Evolutionary conservation across 192 early-diverging fungal genomes (phyloP), one percentile per base, ranked within the genome.

Genomic region (Entomortierella parvispora): DNA sequence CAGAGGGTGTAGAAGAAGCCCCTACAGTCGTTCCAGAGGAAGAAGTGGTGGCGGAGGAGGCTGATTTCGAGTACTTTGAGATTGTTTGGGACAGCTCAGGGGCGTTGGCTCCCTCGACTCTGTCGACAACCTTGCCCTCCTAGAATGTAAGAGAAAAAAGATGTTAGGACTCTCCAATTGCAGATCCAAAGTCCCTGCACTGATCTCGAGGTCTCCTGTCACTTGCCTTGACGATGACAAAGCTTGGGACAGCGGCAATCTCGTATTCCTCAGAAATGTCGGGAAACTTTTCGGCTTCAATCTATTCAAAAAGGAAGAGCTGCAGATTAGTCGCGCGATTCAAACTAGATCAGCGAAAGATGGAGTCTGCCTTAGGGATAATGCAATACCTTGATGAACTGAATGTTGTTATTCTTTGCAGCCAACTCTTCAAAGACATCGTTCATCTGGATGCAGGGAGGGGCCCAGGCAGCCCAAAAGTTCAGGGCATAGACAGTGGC

Each of bases 381-480:
- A n/a, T n/a, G n/a, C 1, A 15, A 3, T 62, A 98, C 92, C 84
- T 88, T 86, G 70, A 96, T 77, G 71, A 94, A 97, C 48, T 84
- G 78, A 14, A 96, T 72, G 52, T 86, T 74, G 25, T 92, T 78
- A 77, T 90, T 92, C 79, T 95, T 95, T 45, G 78, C 77, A 11
- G 92, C 90, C 31, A 97, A 85, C 71, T 96, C 95, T 52, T 83
- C 83, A 77, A 98, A 94, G n/a, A 99, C 90, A 34, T 89, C 88
- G 80, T 94, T 93, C 90, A 99, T 95, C 81, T 97, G 94, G 69
- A 85, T 80, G 83, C 95, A 98, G 49, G 94, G 91, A 47, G 88
- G 87, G 32, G 93, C 93, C 94, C 94, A 99, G 17, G 79, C 61
- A n/a, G 96, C 97, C 90, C 91, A 95, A 80, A 99, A 98, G 84